These are phyloP conservation scores for Diaporthe aspalathi DNA, from an alignment of 2,329 filamentous ascomycete species.

Conservation along the genomic window DNA sequence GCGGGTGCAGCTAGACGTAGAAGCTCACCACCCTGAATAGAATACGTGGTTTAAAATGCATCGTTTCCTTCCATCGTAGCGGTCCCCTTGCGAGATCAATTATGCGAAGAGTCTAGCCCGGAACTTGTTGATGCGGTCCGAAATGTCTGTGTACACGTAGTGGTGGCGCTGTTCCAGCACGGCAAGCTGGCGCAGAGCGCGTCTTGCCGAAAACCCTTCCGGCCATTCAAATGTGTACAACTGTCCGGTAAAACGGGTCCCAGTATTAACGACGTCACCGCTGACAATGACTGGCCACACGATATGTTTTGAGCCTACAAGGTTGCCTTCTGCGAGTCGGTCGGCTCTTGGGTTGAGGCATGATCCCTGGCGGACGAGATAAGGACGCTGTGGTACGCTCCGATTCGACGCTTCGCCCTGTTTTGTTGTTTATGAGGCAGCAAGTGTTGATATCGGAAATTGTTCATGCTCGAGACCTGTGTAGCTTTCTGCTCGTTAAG, in stretches of 20 bases:
- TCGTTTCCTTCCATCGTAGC: background rate
- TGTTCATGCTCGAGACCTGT: background rate
- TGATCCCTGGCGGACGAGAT: constrained; percentile 26
- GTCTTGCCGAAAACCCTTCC: background rate
- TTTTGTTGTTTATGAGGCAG: background rate
- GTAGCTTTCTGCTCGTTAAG: background rate
- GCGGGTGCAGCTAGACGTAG: background rate
- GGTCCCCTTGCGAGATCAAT: no score
- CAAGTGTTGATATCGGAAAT: constrained; percentile 11
- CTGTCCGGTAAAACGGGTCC: background rate
- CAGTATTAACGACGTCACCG: background rate
- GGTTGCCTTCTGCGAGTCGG: constrained; percentile 25
- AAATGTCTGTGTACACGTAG: no score
- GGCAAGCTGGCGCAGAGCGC: constrained; percentile 17
- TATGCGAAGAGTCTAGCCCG: no score
- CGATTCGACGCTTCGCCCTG: background rate
- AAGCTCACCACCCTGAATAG: background rate
- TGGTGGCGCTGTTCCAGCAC: no score
- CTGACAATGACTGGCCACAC: background rate
- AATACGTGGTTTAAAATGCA: no score
- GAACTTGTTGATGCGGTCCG: no score
- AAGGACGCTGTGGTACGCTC: background rate
- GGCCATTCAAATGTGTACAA: constrained; percentile 12
- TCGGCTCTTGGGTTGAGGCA: background rate
- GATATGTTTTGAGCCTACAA: background rate